A percentile compares a stretch with the other conserved stretches of the same genome.
Conservation (phyloP, 768 basidiomycete genomes). For the Tricholoma hemisulphureum region DNA sequence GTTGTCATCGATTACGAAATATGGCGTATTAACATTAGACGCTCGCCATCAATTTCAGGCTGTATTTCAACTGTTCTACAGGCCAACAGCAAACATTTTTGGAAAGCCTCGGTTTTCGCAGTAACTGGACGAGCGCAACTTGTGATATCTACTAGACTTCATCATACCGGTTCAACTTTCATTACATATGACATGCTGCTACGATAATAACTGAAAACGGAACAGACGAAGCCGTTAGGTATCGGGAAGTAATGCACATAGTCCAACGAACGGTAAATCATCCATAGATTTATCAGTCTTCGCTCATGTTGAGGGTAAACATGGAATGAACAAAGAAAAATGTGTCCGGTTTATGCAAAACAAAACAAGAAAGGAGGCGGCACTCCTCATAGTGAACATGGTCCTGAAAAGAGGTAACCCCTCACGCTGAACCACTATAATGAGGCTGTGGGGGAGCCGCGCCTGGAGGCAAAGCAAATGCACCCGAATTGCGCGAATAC, state of each 20-base stretch:
- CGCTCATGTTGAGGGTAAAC: not conserved
- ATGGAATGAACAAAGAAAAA: not conserved
- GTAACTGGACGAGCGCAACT: no score
- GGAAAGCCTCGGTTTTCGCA: no score
- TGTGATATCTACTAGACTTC: not conserved
- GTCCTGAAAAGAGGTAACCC: not conserved
- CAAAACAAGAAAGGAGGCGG: slow-evolving; percentile 1
- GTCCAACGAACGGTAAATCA: slow-evolving; percentile 5
- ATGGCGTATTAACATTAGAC: no score
- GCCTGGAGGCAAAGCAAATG: slow-evolving; percentile 64
- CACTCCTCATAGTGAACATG: slow-evolving; percentile 1
- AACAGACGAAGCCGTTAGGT: slow-evolving; percentile 8
- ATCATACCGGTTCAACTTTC: not conserved
- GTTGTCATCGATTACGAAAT: no score
- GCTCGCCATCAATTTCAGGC: no score
- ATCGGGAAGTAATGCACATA: slow-evolving; percentile 8
- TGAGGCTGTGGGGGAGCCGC: slow-evolving; percentile 62
- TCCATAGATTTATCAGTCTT: slow-evolving; percentile 1
- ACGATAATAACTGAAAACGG: slow-evolving; percentile 1
- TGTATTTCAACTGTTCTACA: no score
- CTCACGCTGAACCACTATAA: slow-evolving; percentile 16
- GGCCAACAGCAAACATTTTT: no score
- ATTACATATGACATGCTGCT: slow-evolving; percentile 13
- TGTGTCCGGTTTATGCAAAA: slow-evolving; percentile 3
- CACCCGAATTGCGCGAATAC: slow-evolving; percentile 63